Conservation (phyloP, 768 basidiomycete species). For the Clitopilus passeckerianus region DNA sequence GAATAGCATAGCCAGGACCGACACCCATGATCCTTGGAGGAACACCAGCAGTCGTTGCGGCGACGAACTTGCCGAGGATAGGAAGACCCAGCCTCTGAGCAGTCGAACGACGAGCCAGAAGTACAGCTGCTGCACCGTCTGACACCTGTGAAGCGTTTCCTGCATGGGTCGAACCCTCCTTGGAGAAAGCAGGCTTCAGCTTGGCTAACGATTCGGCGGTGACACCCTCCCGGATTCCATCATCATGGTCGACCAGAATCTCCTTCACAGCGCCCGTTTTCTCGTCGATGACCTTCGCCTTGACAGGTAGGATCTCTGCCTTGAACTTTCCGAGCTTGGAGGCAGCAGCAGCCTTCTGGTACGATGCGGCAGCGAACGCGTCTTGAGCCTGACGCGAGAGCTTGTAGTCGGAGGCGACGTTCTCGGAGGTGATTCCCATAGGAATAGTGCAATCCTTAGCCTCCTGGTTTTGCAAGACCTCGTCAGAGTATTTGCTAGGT, state of each 20-base stretch:
- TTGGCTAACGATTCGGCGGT: constrained; percentile 74
- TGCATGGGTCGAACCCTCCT: constrained; percentile 74
- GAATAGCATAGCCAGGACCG: constrained; percentile 87
- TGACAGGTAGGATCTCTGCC: constrained; percentile 83
- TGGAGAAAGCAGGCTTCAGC: constrained; percentile 78
- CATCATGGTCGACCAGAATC: constrained; percentile 73
- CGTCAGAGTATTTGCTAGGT: constrained; percentile 56
- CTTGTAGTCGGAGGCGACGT: constrained; percentile 74
- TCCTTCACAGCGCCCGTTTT: constrained; percentile 66
- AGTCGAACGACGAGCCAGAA: constrained; percentile 74
- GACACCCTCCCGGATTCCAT: constrained; percentile 83
- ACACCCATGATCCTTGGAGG: constrained; percentile 89
- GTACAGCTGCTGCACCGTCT: constrained; percentile 88
- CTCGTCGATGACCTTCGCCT: constrained; percentile 61
- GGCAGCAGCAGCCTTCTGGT: constrained; percentile 78
- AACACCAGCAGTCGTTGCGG: constrained; percentile 67
- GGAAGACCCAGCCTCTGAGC: constrained; percentile 84
- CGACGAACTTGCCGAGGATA: constrained; percentile 81
- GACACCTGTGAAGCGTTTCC: constrained; percentile 87
- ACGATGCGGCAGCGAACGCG: constrained; percentile 77
- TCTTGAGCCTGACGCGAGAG: constrained; percentile 76
- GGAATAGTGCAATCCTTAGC: constrained; percentile 80
- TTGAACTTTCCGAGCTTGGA: constrained; percentile 79
- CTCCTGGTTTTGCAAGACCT: constrained; percentile 59
- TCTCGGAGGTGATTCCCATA: constrained; percentile 95